phyloP scores from a whole-genome alignment of 2,329 filamentous ascomycete genomes.

The Talaromyces islandicus region DNA sequence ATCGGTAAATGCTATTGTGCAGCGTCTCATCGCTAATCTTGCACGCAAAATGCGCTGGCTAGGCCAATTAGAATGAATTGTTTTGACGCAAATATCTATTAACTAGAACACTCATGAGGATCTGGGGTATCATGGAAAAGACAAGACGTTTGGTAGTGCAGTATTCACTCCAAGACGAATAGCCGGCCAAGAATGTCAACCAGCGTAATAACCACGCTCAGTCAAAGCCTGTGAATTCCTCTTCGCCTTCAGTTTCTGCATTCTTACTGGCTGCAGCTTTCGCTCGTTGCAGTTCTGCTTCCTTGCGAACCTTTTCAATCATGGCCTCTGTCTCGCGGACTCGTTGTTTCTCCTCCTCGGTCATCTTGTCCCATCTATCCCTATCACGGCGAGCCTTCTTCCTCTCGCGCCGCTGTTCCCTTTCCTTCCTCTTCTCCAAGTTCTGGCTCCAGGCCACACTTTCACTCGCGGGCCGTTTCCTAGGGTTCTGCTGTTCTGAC shows the following conservation, averaged over 20 bases:
- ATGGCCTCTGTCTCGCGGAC: conserved; percentile 59
- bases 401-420: conserved; percentile 58
- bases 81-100: not conserved
- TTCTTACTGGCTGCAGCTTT: not conserved
- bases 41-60: not conserved
- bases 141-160: not conserved
- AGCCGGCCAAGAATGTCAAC: not conserved
- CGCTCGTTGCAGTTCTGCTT: conserved; percentile 40
- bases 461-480: conserved; percentile 52
- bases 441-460: conserved; percentile 69
- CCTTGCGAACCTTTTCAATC: conserved; percentile 57
- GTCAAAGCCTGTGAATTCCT: conserved; percentile 45
- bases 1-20: not conserved
- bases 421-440: conserved; percentile 58
- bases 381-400: conserved; percentile 59
- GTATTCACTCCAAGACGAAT: not conserved
- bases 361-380: conserved; percentile 59
- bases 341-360: conserved; percentile 61
- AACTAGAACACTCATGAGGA: not conserved
- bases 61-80: not conserved
- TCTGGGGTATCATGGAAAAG: not conserved
- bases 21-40: not conserved
- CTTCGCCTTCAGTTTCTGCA: conserved; percentile 25
- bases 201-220: not conserved
- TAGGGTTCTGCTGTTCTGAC: conserved; percentile 34